Conservation (phyloP, 2,329 filamentous ascomycete species). For the Fusarium sp. region DNA sequence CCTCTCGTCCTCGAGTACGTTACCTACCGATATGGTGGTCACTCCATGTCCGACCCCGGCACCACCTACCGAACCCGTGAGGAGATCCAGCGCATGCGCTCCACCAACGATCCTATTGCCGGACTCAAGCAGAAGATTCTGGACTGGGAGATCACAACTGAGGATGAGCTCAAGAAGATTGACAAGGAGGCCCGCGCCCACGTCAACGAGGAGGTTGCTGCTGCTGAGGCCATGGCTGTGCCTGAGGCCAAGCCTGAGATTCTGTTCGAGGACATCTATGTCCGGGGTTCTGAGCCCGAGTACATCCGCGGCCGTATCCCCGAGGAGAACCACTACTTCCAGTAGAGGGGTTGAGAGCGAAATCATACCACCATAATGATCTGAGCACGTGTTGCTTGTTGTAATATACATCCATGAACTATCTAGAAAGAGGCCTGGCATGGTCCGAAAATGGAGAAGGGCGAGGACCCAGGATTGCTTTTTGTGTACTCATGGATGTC, state of each 20-base stretch:
- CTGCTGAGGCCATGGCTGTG: constrained; percentile 87
- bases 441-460: constrained; percentile 47
- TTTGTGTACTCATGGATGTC: constrained; percentile 47
- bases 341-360: constrained; percentile 37
- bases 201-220: constrained; percentile 91
- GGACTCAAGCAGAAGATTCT: constrained; percentile 98
- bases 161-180: constrained; percentile 96
- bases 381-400: constrained; percentile 50
- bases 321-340: constrained; percentile 45
- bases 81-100: constrained; percentile 99
- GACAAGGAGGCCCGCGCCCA: constrained; percentile 92
- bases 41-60: constrained; percentile 99
- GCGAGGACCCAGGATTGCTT: constrained; percentile 41
- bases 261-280: constrained; percentile 77
- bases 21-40: constrained; percentile 98
- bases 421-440: constrained; percentile 47
- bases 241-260: constrained; percentile 87
- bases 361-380: constrained; percentile 52
- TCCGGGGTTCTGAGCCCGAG: constrained; percentile 47
- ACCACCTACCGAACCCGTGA: constrained; percentile 99
- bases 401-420: constrained; percentile 54
- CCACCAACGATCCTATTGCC: constrained; percentile 97
- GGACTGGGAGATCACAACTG: constrained; percentile 91
- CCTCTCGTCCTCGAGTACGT: constrained; percentile 98
- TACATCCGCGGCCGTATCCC: constrained; percentile 49